These are phyloP conservation scores for Geotrichum restrictum DNA, from an alignment of 1,139 yeast genomes.

Conservation along the genomic window DNA sequence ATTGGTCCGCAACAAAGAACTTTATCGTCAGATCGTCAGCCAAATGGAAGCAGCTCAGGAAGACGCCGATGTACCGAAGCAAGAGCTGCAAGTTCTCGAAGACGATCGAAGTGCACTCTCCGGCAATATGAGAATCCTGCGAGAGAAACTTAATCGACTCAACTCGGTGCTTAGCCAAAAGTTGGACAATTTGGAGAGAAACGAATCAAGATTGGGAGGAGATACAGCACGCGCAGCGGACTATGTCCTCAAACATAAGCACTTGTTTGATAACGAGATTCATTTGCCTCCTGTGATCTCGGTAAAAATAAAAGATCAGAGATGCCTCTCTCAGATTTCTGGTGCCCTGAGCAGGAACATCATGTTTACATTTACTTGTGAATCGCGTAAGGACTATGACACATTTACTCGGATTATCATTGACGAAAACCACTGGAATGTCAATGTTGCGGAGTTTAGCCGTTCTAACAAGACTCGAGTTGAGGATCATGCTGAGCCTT, in stretches of 20 bases:
- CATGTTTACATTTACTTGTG: constrained; percentile 53
- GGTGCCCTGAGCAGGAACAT: constrained; percentile 54
- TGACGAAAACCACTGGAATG: constrained; percentile 39
- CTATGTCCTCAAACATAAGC: constrained; percentile 39
- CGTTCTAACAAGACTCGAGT: constrained; percentile 27
- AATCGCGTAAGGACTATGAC: constrained; percentile 45
- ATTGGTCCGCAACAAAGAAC: constrained; percentile 6
- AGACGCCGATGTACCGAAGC: constrained; percentile 46
- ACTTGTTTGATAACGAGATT: constrained; percentile 44
- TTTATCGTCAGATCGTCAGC: background rate
- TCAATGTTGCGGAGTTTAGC: constrained; percentile 48
- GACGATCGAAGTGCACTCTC: constrained; percentile 24
- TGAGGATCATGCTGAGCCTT: constrained; percentile 31
- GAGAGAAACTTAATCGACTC: constrained; percentile 22
- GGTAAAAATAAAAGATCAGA: constrained; percentile 50
- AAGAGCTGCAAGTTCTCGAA: constrained; percentile 42
- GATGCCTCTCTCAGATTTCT: constrained; percentile 52
- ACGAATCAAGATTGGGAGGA: constrained; percentile 23
- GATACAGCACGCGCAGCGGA: constrained; percentile 39
- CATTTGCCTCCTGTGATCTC: constrained; percentile 77
- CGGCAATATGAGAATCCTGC: constrained; percentile 1
- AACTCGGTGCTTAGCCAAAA: constrained; percentile 26
- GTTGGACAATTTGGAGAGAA: constrained; percentile 22
- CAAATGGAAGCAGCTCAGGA: constrained; percentile 35
- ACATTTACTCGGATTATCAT: constrained; percentile 44